Evolutionary conservation across 768 basidiomycete species (phyloP), one percentile per base, ranked within the genome.

Genomic region (Leccinum longicurvipes): DNA sequence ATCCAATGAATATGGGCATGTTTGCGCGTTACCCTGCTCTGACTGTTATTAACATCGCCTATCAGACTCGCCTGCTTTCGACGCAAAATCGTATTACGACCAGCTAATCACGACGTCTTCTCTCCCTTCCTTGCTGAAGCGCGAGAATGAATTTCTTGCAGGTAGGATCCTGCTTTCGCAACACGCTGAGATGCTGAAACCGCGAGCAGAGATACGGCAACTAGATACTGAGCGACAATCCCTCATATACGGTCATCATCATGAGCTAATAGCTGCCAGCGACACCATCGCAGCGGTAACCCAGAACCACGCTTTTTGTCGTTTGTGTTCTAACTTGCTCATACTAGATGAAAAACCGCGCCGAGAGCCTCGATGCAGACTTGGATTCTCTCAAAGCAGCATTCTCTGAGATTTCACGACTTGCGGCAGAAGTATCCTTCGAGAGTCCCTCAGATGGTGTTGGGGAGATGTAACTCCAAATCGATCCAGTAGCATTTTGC

Each of bases 181-280:
- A 4, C 12, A 31, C 6, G 3, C 17, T 28, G 28, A 45, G 36
- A 52, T 56, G 28, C 57, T 67, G 27, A 63, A 34, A 12, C 39
- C 46, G 11, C 36, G 15, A 34, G 23, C 41, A 93, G 94, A 96
- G 70, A 95, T 97, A 56, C 79, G 90, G 29, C 83, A 92, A 59
- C 73, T 97, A 14, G 92, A 96, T 54, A 84, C 87, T 64, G 93
- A 96, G 65, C 77, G 91, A 23, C 93, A 97, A 70, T 88, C 89
- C 9, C 77, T 97, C 44, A 93, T 97, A 11, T 97, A 97, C 67
- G 93, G 95, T 63, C 93, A 95, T 66, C 94, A 97, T 64, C 92
- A 94, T 56, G 94, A 97, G 61, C 85, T 97, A 19, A 94, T 97
- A 50, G 91, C 91, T 1, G 94, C 94, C 3, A 92, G 88, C 56